Evolutionary conservation across 2,329 filamentous ascomycete genomes (phyloP), one percentile per base, ranked within the genome.

Genomic region (Ceratocystis colombiana): DNA sequence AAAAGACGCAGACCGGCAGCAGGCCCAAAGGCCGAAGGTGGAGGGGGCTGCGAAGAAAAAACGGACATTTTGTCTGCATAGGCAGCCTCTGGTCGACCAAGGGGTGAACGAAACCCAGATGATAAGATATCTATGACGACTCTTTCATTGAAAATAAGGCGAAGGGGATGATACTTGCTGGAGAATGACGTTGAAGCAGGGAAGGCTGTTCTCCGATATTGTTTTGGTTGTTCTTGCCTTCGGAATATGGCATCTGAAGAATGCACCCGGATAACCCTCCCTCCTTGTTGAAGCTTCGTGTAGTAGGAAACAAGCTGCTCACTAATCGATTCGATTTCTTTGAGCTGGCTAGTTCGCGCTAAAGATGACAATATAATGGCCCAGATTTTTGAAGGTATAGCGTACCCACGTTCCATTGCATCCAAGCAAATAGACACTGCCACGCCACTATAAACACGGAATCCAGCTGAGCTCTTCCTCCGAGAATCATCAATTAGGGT

Each of bases 71-170:
- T 22, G 17, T 65, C 64, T 8, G 64, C 55, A 22, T 61, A 44
- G 7, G n/a, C 44, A 22, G 46, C 53, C 3, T 17, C 55, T 37
- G 64, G 64, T 20, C 62, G 41, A 53, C 48, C 41, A 20, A 68
- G 20, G 1, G 67, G 64, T 25, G 67, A 62, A 10, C 67, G 64
- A 25, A 68, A 68, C 7, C 61, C 61, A 48, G 48, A 30, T 5
- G 59, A 53, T 15, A 68, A 33, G 20, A 66, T 64, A 10, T 68
- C 50, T 53, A 68, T 66, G 28, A 68, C 48, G 5, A 68, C 46
- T 33, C 48, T 64, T 17, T 68, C 67, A n/a, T 44, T 66, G 53
- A 68, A 68, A n/a, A 68, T 66, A 8, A 53, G 53, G 30, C 66
- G 66, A 41, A 62, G 33, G 17, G 66, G 66, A 20, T 67, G 66